Conservation (phyloP, 2,329 filamentous ascomycete genomes). For the Penicillium sp. region DNA sequence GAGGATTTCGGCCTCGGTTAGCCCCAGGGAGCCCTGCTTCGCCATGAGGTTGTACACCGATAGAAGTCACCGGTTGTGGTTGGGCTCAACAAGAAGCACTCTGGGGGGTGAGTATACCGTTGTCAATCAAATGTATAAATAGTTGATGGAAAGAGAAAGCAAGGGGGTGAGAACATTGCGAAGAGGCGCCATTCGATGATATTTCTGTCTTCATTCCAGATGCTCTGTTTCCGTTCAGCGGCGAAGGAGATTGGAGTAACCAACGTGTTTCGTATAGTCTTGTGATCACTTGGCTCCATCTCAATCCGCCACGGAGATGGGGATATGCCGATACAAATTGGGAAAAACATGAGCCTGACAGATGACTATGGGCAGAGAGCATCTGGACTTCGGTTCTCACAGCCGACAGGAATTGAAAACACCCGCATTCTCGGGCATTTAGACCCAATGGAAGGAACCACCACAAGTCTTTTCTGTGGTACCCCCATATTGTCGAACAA, state of each 20-base stretch:
- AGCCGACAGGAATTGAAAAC: background rate
- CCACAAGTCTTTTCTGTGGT: too few species aligned
- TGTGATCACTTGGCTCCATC: background rate
- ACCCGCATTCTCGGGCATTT: too few species aligned
- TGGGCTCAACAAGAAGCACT: background rate
- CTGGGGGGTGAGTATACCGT: too few species aligned
- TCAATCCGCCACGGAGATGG: slow-evolving; percentile 15
- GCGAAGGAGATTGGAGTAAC: background rate
- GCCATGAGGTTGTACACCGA: slow-evolving; percentile 1
- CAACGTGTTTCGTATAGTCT: background rate
- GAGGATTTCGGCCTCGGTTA: slow-evolving; percentile 3
- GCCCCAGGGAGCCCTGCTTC: slow-evolving; percentile 1
- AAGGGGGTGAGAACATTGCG: background rate
- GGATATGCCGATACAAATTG: slow-evolving; percentile 5
- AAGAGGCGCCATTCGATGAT: background rate
- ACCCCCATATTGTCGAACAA: too few species aligned
- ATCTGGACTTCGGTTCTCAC: background rate
- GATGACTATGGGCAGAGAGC: background rate
- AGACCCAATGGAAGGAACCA: too few species aligned
- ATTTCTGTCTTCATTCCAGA: slow-evolving; percentile 5
- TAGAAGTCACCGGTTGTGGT: background rate
- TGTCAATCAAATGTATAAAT: too few species aligned
- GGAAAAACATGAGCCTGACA: slow-evolving; percentile 5
- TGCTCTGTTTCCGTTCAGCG: background rate
- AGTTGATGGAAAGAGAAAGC: background rate